These are phyloP conservation scores for Medicago arabica DNA, from an alignment of 306 rosid genomes.

Conservation along the genomic window DNA sequence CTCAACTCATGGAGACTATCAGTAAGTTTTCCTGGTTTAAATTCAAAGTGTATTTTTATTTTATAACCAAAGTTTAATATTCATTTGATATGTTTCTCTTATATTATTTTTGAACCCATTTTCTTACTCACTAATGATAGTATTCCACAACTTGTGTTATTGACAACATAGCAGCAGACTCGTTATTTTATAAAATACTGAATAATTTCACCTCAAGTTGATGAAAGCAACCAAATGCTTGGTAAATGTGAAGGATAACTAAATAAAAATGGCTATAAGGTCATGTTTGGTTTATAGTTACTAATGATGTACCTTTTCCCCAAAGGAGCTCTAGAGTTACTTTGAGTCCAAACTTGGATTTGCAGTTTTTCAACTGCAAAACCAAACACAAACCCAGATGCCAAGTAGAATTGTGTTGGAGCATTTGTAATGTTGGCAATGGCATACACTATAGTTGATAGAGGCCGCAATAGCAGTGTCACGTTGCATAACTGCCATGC, in stretches of 20 bases:
- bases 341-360: conserved; percentile 12
- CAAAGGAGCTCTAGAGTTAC: conserved; percentile 20
- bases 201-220: background rate
- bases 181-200: conserved; percentile 1
- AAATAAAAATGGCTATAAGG: conserved; percentile 1
- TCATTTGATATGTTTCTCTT: conserved; percentile 34
- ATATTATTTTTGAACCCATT: conserved; percentile 2
- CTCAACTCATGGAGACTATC: conserved; percentile 92
- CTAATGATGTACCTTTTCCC: background rate
- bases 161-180: background rate
- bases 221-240: conserved; percentile 17
- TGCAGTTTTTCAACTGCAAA: conserved; percentile 8
- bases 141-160: conserved; percentile 13
- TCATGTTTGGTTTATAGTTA: background rate
- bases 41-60: conserved; percentile 21
- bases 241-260: conserved; percentile 10
- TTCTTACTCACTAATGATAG: background rate
- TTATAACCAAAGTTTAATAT: conserved; percentile 1
- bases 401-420: background rate
- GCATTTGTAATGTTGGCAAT: conserved; percentile 5
- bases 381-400: background rate
- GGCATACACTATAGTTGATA: background rate
- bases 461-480: background rate
- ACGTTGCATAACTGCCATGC: background rate
- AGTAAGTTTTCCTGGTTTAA: conserved; percentile 58